Evolutionary conservation across 306 rosid genomes (phyloP).

Genomic region (Pterocarpus santalinus): DNA sequence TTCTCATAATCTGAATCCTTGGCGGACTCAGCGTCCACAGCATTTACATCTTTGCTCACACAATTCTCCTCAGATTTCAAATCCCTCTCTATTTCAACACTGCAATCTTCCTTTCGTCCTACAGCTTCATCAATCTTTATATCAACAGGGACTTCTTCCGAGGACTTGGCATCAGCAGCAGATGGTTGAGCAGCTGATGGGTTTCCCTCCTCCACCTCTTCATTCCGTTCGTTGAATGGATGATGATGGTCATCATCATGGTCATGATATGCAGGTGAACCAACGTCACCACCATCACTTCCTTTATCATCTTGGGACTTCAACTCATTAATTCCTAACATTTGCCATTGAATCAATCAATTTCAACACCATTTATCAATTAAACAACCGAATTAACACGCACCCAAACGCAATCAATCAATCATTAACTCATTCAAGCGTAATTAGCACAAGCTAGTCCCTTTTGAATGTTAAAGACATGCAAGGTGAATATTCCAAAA

Average conservation of each 20-base stretch:
- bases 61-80: conserved; percentile 56
- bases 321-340: conserved; percentile 67
- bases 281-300: conserved; percentile 68
- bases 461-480: conserved; percentile 1
- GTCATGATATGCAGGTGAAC: conserved; percentile 57
- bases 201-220: conserved; percentile 49
- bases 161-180: conserved; percentile 46
- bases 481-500: conserved; percentile 6
- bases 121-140: conserved; percentile 36
- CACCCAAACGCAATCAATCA: conserved; percentile 30
- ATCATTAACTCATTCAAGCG: conserved; percentile 16
- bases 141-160: conserved; percentile 45
- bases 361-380: conserved; percentile 40
- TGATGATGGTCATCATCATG: conserved; percentile 44
- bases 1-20: conserved; percentile 53
- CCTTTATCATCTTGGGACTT: conserved; percentile 75
- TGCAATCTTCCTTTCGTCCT: conserved; percentile 44
- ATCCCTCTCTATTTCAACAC: conserved; percentile 56
- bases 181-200: conserved; percentile 43
- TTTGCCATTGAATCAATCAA: conserved; percentile 45
- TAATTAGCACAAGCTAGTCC: neutral
- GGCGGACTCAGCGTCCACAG: conserved; percentile 42
- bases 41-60: conserved; percentile 45
- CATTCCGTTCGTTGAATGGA: conserved; percentile 56
- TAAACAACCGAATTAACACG: conserved; percentile 30